Conservation (phyloP, 331 rosid genomes). For the Pyracantha coccinea region DNA sequence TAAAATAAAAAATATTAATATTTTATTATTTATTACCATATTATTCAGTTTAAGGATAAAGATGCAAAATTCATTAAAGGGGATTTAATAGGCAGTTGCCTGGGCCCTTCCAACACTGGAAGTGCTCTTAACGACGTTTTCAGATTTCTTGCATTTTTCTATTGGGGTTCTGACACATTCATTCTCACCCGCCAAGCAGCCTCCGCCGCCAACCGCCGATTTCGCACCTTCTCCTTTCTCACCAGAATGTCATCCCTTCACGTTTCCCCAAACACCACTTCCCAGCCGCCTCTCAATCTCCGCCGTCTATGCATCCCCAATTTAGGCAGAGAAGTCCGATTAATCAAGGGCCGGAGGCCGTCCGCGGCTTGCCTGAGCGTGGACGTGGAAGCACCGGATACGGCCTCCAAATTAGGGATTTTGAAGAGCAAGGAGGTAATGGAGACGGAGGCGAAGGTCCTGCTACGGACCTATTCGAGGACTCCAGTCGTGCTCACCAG, state of each 20-base stretch:
- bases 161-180: too few species aligned
- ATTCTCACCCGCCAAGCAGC: too few species aligned
- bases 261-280: conserved; percentile 8
- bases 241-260: conserved; percentile 21
- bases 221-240: too few species aligned
- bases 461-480: conserved; percentile 68
- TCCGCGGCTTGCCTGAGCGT: conserved; percentile 23
- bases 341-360: conserved; percentile 3
- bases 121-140: too few species aligned
- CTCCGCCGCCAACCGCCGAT: not conserved
- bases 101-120: too few species aligned
- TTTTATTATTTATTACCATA: too few species aligned
- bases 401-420: not conserved
- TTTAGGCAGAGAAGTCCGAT: not conserved
- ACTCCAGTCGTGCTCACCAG: conserved; percentile 50
- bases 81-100: too few species aligned
- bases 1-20: too few species aligned
- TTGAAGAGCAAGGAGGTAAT: conserved; percentile 46
- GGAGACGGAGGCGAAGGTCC: conserved; percentile 48
- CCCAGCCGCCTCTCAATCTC: conserved; percentile 12
- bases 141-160: too few species aligned
- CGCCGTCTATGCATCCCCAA: not conserved
- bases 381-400: conserved; percentile 13
- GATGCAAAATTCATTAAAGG: too few species aligned
- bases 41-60: too few species aligned